Conservation (phyloP, 345 rosid genomes). For the Populus pruinosa region DNA sequence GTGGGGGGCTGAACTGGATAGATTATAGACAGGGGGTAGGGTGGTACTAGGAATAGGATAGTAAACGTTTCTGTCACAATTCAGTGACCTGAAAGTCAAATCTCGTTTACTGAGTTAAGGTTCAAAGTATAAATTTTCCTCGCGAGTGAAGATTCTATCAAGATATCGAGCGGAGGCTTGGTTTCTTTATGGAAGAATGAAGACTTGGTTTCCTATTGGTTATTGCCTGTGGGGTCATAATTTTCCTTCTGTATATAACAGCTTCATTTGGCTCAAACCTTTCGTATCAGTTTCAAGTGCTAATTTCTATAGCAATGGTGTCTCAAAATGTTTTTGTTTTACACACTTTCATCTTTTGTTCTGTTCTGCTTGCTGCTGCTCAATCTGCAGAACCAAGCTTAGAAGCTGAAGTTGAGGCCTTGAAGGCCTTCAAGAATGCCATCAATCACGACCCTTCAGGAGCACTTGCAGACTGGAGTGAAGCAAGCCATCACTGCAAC, state of each 20-base stretch:
- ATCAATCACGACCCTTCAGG: slow-evolving; percentile 56
- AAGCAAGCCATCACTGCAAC: slow-evolving; percentile 57
- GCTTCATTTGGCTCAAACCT: neutral
- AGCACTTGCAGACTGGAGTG: slow-evolving; percentile 57
- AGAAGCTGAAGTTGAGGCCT: slow-evolving; percentile 48
- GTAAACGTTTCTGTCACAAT: neutral
- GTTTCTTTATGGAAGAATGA: neutral
- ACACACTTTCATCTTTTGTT: slow-evolving; percentile 20
- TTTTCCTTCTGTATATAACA: neutral
- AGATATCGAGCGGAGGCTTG: neutral
- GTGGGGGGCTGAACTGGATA: too few species aligned
- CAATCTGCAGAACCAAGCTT: slow-evolving; percentile 31
- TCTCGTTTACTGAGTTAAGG: neutral
- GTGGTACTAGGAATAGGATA: neutral
- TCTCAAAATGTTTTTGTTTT: slow-evolving; percentile 20
- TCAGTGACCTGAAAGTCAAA: neutral
- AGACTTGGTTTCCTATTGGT: neutral
- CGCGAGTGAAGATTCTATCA: neutral
- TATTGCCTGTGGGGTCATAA: neutral
- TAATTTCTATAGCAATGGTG: slow-evolving; percentile 14
- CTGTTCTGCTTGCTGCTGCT: slow-evolving; percentile 1
- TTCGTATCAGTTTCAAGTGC: slow-evolving; percentile 15
- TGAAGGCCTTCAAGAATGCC: slow-evolving; percentile 53
- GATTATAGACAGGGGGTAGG: neutral
- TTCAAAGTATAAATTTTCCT: too few species aligned